These are phyloP conservation scores for Pichia heedii DNA, from an alignment of 805 yeast genomes.

Conservation along the genomic window DNA sequence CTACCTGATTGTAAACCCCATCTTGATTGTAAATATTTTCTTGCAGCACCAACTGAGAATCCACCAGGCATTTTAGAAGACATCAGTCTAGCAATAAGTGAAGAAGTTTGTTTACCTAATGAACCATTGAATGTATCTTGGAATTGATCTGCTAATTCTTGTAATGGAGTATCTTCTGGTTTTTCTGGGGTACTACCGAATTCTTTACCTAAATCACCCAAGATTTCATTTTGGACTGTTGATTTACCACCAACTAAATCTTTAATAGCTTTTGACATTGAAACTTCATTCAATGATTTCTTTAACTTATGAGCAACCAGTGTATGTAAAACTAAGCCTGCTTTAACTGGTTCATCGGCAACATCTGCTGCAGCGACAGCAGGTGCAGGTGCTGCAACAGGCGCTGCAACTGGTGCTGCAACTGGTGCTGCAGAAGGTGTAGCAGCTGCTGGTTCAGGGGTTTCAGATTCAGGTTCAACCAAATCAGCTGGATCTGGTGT, in stretches of 20 bases:
- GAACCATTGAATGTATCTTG: slow-evolving; percentile 84
- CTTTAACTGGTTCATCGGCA: slow-evolving; percentile 85
- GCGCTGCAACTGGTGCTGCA: slow-evolving; percentile 32
- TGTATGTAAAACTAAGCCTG: slow-evolving; percentile 72
- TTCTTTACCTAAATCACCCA: slow-evolving; percentile 98
- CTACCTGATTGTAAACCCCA: slow-evolving; percentile 93
- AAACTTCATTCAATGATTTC: slow-evolving; percentile 77
- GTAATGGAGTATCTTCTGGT: slow-evolving; percentile 96
- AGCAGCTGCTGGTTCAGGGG: slow-evolving; percentile 22
- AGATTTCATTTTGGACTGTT: slow-evolving; percentile 95
- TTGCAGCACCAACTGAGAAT: slow-evolving; percentile 81
- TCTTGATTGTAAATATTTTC: slow-evolving; percentile 84
- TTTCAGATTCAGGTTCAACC: slow-evolving; percentile 26
- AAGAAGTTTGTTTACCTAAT: slow-evolving; percentile 88
- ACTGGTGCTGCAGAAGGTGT: slow-evolving; percentile 31
- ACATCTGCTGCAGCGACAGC: slow-evolving; percentile 76
- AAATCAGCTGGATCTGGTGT: slow-evolving; percentile 69
- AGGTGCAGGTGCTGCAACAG: slow-evolving; percentile 57
- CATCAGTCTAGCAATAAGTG: slow-evolving; percentile 83
- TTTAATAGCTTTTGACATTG: slow-evolving; percentile 88
- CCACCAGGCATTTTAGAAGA: slow-evolving; percentile 99
- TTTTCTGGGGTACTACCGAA: slow-evolving; percentile 97
- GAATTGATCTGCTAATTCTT: slow-evolving; percentile 90
- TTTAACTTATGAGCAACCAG: slow-evolving; percentile 93
- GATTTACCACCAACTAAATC: slow-evolving; percentile 98